Percentiles rank a stretch among this genome's conserved stretches.
Conservation (phyloP, 306 rosid genomes). For the Styphnolobium japonicum region DNA sequence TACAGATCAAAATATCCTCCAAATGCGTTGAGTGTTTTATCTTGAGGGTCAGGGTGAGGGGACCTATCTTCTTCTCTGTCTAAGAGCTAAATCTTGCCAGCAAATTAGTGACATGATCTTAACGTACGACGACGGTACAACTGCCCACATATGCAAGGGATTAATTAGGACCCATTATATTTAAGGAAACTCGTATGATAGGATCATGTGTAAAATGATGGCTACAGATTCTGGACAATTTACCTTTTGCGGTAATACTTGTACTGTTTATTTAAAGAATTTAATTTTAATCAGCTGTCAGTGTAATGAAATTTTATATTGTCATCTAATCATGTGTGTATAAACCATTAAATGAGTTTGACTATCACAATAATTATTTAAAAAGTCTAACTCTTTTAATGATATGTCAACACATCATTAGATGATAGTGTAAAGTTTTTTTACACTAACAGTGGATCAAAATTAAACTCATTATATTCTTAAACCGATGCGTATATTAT, state of each 20-base stretch:
- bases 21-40: neutral
- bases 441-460: too few species aligned
- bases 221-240: neutral
- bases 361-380: too few species aligned
- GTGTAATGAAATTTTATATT: too few species aligned
- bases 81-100: neutral
- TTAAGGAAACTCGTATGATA: neutral
- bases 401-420: too few species aligned
- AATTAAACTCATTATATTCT: too few species aligned
- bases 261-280: too few species aligned
- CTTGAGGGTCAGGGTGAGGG: neutral
- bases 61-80: neutral
- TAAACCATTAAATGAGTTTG: too few species aligned
- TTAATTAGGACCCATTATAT: neutral
- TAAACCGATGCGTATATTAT: too few species aligned
- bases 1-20: neutral
- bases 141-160: neutral
- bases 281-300: too few species aligned
- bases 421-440: too few species aligned
- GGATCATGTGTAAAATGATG: neutral
- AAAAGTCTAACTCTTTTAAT: too few species aligned
- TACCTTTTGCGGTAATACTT: neutral
- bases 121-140: neutral
- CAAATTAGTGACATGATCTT: neutral
- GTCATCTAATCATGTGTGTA: too few species aligned